A percentile compares a stretch with the other conserved stretches of the same genome.
Conservation (phyloP, 352 stramenopile genomes). For the Pythium rishiriense region DNA sequence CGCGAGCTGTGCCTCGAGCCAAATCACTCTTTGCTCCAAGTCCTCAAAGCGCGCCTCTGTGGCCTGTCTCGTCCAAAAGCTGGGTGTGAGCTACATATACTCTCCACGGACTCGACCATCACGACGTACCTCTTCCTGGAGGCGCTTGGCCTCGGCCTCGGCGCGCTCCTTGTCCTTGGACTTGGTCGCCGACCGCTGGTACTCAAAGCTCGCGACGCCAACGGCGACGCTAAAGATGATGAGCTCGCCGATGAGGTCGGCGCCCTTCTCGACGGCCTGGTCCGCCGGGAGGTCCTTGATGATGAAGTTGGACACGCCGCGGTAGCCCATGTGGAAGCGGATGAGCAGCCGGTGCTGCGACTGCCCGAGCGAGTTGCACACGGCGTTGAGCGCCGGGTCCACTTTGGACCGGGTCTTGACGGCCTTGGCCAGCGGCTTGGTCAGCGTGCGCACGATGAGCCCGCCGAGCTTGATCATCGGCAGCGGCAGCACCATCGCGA, state of each 20-base stretch:
- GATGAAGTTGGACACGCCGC: slow-evolving; percentile 70
- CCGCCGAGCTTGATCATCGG: slow-evolving; percentile 86
- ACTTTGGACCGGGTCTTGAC: slow-evolving; percentile 89
- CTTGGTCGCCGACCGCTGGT: slow-evolving; percentile 64
- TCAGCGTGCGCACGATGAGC: slow-evolving; percentile 78
- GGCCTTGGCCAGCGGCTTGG: slow-evolving; percentile 88
- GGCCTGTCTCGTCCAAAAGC: slow-evolving; percentile 13
- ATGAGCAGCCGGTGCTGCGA: slow-evolving; percentile 61
- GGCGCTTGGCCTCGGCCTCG: slow-evolving; percentile 52
- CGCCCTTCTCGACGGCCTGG: slow-evolving; percentile 76
- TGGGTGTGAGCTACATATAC: background rate
- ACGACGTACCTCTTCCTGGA: slow-evolving; percentile 41
- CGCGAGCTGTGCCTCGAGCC: slow-evolving; percentile 28
- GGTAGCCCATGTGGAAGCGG: slow-evolving; percentile 82
- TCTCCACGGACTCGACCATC: background rate
- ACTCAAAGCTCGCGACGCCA: slow-evolving; percentile 70
- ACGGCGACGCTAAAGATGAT: slow-evolving; percentile 82
- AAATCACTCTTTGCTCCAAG: slow-evolving; percentile 29
- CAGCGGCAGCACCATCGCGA: slow-evolving; percentile 41
- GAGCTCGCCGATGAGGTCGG: slow-evolving; percentile 73
- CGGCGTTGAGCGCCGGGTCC: slow-evolving; percentile 54
- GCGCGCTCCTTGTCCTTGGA: slow-evolving; percentile 61
- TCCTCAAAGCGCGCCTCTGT: slow-evolving; percentile 27
- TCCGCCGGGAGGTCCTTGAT: slow-evolving; percentile 76
- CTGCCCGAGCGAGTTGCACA: slow-evolving; percentile 67